Conservation (phyloP, 2,329 filamentous ascomycete species). For the Chaetomiaceae sp. region DNA sequence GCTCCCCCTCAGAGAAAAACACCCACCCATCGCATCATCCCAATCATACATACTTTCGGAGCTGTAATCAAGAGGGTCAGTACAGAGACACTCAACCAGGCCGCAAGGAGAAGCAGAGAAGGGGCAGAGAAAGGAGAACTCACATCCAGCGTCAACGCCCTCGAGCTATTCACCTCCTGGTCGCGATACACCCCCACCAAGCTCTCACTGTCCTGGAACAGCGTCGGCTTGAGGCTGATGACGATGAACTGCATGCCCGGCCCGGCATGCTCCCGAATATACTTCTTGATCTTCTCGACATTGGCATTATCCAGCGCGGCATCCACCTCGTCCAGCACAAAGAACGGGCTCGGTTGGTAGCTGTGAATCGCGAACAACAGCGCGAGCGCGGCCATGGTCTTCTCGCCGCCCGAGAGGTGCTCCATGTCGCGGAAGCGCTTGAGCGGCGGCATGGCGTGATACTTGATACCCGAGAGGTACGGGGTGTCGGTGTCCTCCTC, state of each 20-base stretch:
- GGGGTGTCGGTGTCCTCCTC: slow-evolving; percentile 93
- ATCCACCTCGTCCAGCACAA: slow-evolving; percentile 96
- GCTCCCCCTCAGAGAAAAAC: background rate
- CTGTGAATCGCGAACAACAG: slow-evolving; percentile 94
- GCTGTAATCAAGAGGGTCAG: too few relatives aligned
- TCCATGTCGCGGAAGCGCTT: slow-evolving; percentile 99
- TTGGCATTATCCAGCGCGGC: slow-evolving; percentile 98
- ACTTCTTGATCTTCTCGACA: slow-evolving; percentile 92
- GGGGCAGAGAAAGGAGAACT: slow-evolving; percentile 41
- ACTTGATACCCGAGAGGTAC: slow-evolving; percentile 93
- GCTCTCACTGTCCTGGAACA: slow-evolving; percentile 96
- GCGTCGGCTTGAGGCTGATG: slow-evolving; percentile 88
- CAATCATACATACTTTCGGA: slow-evolving; percentile 21
- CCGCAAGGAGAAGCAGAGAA: background rate
- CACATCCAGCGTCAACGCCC: slow-evolving; percentile 90
- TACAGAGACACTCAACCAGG: slow-evolving; percentile 10
- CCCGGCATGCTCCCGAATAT: slow-evolving; percentile 87
- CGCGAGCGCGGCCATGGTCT: slow-evolving; percentile 97
- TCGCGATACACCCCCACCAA: slow-evolving; percentile 94
- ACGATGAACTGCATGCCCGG: slow-evolving; percentile 99
- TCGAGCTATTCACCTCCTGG: slow-evolving; percentile 86
- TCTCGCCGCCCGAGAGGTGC: slow-evolving; percentile 92
- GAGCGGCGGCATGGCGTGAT: slow-evolving; percentile 96
- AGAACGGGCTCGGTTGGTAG: slow-evolving; percentile 93
- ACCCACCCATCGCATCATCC: background rate